Base-by-base conservation (phyloP, 1,284 basidiomycete species). In the Baeospora myosura region DNA sequence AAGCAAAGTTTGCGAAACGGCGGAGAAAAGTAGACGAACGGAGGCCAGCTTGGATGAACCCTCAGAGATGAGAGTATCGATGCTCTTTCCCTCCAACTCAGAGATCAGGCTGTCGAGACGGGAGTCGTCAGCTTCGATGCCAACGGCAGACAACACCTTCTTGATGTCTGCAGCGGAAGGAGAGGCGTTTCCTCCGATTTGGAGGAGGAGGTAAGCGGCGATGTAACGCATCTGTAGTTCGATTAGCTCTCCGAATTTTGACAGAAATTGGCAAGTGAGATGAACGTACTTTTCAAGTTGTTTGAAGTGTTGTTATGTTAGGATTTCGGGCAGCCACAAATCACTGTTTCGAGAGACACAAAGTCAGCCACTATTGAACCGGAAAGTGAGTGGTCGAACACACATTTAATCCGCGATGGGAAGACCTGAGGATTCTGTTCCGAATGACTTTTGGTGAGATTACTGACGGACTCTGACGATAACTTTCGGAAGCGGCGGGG, bases 121-220 rank as follows among this genome's bases (percentile, higher is more conserved):
- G 46, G 81, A 82, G 3, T 86, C 76, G 54, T 98, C 94, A 42
- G 82, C 76, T 65, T 96, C 92, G 58, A 97, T 84, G 56, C 88
- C 92, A 58, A 93, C 95, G 49, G 85, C 75, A 52, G 65, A 68
- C 54, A 99, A 84, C 59, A 98, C 81, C 56, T 81, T 81, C 74
- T 85, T 94, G 73, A 99, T 76, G 67, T 98, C 95, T 42, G 65
- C 77, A 49, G 90, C 89, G 46, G 86, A 83, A 52, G 96, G 96
- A 52, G 77, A 81, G 58, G 79, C 65, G 66, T 98, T 97, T 52
- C 96, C 96, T 57, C 92, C 96, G 64, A 84, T 79, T 68, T 89
- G 86, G 71, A 98, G 91, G 66, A 99, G 90, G 54, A 99, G 81
- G 78, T 97, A 98, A 56, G 91, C 92, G 73, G 94, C 95, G 71